Conservation (phyloP, 352 stramenopile genomes). For the Phytophthora boehmeriae region DNA sequence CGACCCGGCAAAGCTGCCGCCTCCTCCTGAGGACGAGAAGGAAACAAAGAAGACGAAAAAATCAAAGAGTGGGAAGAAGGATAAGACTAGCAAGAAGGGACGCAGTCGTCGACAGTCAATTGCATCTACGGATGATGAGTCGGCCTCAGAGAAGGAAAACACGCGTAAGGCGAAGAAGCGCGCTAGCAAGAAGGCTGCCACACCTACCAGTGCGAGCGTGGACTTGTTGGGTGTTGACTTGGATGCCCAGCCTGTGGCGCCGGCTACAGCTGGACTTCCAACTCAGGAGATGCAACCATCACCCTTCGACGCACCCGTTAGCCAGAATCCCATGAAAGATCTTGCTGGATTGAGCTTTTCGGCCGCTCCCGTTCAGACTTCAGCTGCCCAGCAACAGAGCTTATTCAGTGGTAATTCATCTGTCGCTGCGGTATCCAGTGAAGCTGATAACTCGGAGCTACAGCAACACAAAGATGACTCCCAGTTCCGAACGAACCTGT, state of each 20-base stretch:
- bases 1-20: constrained; percentile 53
- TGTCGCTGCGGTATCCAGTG: background rate
- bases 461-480: constrained; percentile 19
- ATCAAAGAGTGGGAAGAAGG: constrained; percentile 35
- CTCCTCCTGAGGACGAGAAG: constrained; percentile 35
- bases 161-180: constrained; percentile 41
- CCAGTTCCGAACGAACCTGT: constrained; percentile 52
- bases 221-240: constrained; percentile 62
- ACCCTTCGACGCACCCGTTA: constrained; percentile 43
- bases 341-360: constrained; percentile 61
- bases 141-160: constrained; percentile 46
- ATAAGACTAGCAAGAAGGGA: constrained; percentile 18
- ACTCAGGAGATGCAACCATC: constrained; percentile 34
- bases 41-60: constrained; percentile 24
- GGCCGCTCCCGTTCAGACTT: constrained; percentile 16
- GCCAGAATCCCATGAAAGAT: constrained; percentile 53
- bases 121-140: constrained; percentile 45
- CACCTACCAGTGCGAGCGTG: constrained; percentile 33
- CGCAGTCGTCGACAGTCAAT: constrained; percentile 41
- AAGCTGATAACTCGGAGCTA: constrained; percentile 2
- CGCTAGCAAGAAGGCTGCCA: constrained; percentile 24
- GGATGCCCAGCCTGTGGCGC: constrained; percentile 21
- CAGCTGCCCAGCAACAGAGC: constrained; percentile 9
- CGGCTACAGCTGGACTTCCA: constrained; percentile 11
- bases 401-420: constrained; percentile 10